phyloP scores from a whole-genome alignment of 306 rosid species.

The Lathyrus oleraceus region DNA sequence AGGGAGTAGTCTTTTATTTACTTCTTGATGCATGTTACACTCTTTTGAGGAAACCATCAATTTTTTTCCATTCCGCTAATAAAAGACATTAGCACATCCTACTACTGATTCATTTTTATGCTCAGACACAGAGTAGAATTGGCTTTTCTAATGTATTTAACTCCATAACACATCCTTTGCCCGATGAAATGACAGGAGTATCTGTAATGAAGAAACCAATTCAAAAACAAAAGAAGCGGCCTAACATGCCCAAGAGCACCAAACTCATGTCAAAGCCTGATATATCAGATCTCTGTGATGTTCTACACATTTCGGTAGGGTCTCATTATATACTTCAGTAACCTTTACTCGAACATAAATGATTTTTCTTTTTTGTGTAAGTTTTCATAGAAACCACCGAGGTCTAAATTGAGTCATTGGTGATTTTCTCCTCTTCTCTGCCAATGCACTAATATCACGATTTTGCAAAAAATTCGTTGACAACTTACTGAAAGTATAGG shows the following conservation, averaged over 20 bases:
- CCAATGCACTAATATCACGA: not conserved
- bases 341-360: constrained; percentile 19
- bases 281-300: constrained; percentile 57
- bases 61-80: not conserved
- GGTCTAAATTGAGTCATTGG: constrained; percentile 9
- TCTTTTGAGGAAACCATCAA: not conserved
- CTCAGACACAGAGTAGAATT: constrained; percentile 10
- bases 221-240: constrained; percentile 38
- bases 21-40: constrained; percentile 22
- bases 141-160: constrained; percentile 24
- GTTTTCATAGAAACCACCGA: not conserved
- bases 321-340: constrained; percentile 14
- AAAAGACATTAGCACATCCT: not conserved
- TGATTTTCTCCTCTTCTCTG: not conserved
- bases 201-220: constrained; percentile 36
- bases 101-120: constrained; percentile 26
- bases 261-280: constrained; percentile 49
- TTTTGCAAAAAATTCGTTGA: not conserved
- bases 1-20: not conserved
- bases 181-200: constrained; percentile 20
- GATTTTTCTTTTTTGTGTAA: not conserved
- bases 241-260: constrained; percentile 47
- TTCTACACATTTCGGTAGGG: constrained; percentile 62
- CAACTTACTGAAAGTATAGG: not conserved
- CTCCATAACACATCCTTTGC: constrained; percentile 30